Evolutionary conservation across 2,329 filamentous ascomycete genomes (phyloP).

Genomic region (Ciborinia camelliae): DNA sequence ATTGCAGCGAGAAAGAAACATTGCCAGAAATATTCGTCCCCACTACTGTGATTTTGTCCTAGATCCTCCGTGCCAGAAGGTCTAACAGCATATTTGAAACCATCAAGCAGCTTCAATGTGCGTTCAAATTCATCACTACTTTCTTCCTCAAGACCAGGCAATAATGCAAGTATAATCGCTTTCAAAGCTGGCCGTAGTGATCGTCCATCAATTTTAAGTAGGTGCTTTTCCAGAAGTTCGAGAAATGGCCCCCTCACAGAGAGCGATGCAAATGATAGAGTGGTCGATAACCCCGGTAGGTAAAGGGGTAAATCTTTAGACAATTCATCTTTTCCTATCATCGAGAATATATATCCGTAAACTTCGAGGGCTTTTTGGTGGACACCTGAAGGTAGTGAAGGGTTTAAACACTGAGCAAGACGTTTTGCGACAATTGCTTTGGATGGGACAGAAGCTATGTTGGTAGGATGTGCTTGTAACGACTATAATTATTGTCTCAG

Average conservation of each 20-base stretch:
- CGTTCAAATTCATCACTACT: constrained; percentile 96
- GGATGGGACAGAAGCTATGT: constrained; percentile 70
- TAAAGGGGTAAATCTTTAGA: constrained; percentile 82
- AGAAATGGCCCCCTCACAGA: constrained; percentile 85
- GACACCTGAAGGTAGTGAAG: constrained; percentile 87
- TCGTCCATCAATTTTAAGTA: constrained; percentile 67
- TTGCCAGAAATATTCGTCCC: constrained; percentile 95
- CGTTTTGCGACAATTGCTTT: constrained; percentile 83
- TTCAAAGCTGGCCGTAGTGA: constrained; percentile 84
- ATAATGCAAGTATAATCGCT: constrained; percentile 79
- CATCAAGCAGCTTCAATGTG: constrained; percentile 73
- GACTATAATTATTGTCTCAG: constrained; percentile 53
- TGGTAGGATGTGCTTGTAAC: constrained; percentile 78
- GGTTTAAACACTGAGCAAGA: constrained; percentile 91
- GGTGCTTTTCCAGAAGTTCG: constrained; percentile 74
- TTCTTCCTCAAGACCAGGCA: constrained; percentile 92
- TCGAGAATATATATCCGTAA: constrained; percentile 82
- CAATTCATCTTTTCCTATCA: constrained; percentile 77
- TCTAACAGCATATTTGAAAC: constrained; percentile 67
- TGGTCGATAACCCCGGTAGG: constrained; percentile 82
- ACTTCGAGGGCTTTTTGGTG: constrained; percentile 97
- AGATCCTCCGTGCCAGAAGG: constrained; percentile 49
- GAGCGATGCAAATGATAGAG: constrained; percentile 90
- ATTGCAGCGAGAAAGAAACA: constrained; percentile 93
- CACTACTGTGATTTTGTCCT: constrained; percentile 53